Percentiles rank a stretch among this genome's conserved stretches.
Conservation (phyloP, 2,329 filamentous ascomycete genomes). For the Sarocladium strictum region DNA sequence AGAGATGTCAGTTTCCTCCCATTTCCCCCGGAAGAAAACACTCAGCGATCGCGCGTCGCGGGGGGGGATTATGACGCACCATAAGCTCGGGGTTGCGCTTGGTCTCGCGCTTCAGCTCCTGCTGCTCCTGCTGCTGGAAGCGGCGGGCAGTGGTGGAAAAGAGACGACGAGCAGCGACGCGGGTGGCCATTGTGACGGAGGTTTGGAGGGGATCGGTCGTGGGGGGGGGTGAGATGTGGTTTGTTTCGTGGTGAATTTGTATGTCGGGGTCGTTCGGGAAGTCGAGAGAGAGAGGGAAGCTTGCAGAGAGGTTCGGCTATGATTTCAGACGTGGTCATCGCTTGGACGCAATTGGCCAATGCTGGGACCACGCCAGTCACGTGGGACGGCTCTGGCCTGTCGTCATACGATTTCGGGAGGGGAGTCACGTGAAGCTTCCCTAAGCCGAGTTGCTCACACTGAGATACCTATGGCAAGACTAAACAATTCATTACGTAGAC, state of each 20-base stretch:
- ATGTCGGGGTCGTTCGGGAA: slow-evolving; percentile 13
- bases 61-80: slow-evolving; percentile 32
- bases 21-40: neutral
- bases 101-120: slow-evolving; percentile 49
- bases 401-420: slow-evolving; percentile 2
- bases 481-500: no score
- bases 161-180: slow-evolving; percentile 45
- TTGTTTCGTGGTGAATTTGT: slow-evolving; percentile 7
- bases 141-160: slow-evolving; percentile 50
- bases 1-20: slow-evolving; percentile 13
- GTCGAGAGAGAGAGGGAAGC: slow-evolving; percentile 14
- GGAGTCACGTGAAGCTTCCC: neutral
- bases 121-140: slow-evolving; percentile 37
- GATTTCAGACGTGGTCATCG: slow-evolving; percentile 21
- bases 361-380: slow-evolving; percentile 4
- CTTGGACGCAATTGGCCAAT: slow-evolving; percentile 13
- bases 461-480: neutral
- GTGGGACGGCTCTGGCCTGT: slow-evolving; percentile 1
- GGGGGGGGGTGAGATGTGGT: neutral
- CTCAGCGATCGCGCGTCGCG: slow-evolving; percentile 4
- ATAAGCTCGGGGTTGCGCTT: slow-evolving; percentile 46
- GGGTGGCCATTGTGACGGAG: slow-evolving; percentile 46
- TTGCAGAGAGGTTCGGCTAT: slow-evolving; percentile 20
- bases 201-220: slow-evolving; percentile 9
- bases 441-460: neutral